Evolutionary conservation across 306 rosid species (phyloP), one percentile per base, ranked within the genome.

Genomic region (Casuarina glauca): DNA sequence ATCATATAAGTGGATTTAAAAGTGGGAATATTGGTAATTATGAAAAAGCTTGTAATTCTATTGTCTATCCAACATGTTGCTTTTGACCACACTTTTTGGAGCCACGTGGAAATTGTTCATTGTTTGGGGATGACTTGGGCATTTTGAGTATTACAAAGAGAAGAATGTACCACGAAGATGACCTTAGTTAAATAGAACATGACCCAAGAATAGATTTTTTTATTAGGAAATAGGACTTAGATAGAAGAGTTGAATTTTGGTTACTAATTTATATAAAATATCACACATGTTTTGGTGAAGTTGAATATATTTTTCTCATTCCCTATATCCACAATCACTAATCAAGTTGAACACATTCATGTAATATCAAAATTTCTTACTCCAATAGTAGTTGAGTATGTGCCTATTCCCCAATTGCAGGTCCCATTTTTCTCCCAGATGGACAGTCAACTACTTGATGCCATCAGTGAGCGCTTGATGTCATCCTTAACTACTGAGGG

Each of bases 391-490:
- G n/a, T 39, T 36, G 72, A 26, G 72, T 38, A 60, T 26, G 68
- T 80, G 57, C 6, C 74, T 44, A 35, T 72, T 68, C 49, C 74
- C 75, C 55, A 76, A 53, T 64, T 84, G 26, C 82, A 94, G 98
- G 98, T 94, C 36, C 98, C 98, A 9, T 94, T 26, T 26, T 26
- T 26, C 32, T 26, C 32, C 32, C 32, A 26, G 32, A 26, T 26
- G 32, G 32, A 26, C 73, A 93, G 66, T 67, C 98, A 89, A 4
- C 84, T 94, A 45, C 93, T 91, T 5, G 97, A 94, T 42, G 98
- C 97, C 46, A 94, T 94, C 77, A 90, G 96, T 26, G 98, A 91
- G 88, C 78, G 96, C 54, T 72, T 92, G 79, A 94, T 89, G 3
- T 92, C 96, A 43, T 92, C 91, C 49, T 76, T 92, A 81, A 90